These are phyloP conservation scores for Schizophyllum commune DNA, from an alignment of 1,284 basidiomycete species.

Conservation along the genomic window DNA sequence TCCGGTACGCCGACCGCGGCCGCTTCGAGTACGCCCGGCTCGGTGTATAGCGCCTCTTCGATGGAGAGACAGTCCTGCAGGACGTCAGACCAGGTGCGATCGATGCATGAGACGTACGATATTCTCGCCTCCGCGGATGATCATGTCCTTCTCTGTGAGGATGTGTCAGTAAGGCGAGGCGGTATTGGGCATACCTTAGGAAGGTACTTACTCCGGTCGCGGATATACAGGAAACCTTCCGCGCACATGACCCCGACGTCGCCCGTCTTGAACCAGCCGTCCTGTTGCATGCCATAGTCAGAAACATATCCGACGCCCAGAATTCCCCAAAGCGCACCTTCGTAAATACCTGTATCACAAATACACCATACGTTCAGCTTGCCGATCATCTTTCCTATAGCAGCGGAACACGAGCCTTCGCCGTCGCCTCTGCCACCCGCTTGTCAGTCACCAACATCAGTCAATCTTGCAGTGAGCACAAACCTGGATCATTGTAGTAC, in stretches of 20 bases:
- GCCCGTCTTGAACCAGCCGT: constrained; percentile 47
- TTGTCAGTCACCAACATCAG: constrained; percentile 42
- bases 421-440: constrained; percentile 29
- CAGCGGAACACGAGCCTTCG: background rate
- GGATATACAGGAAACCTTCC: constrained; percentile 50
- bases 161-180: constrained; percentile 1
- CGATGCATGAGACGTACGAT: constrained; percentile 19
- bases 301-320: constrained; percentile 13
- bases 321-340: background rate
- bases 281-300: constrained; percentile 25
- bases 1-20: constrained; percentile 52
- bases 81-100: background rate
- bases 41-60: constrained; percentile 51
- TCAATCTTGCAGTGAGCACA: too few relatives aligned
- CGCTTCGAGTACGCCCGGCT: constrained; percentile 35
- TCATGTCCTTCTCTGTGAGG: constrained; percentile 43
- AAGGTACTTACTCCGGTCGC: constrained; percentile 35
- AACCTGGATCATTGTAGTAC: too few relatives aligned
- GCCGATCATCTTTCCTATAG: background rate
- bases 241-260: constrained; percentile 43
- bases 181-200: background rate
- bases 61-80: constrained; percentile 40
- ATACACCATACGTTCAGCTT: constrained; percentile 12
- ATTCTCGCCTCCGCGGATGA: constrained; percentile 65
- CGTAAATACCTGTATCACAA: constrained; percentile 7